Evolutionary conservation across 148 eudicot species (phyloP).

Genomic region (Chenopodium suecicum): DNA sequence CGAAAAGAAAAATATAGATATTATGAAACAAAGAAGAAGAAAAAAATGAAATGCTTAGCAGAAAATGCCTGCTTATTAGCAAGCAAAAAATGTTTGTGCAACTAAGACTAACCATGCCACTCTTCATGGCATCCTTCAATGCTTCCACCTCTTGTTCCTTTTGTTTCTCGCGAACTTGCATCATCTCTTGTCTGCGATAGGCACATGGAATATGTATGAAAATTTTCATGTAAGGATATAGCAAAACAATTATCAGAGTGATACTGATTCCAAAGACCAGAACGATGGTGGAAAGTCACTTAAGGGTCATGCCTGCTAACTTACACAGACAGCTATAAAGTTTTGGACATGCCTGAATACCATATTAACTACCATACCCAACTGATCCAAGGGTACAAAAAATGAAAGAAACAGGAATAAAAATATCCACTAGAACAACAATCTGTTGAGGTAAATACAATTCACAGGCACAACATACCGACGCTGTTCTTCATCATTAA

Average conservation of each 20-base stretch:
- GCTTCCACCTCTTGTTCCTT: constrained; percentile 78
- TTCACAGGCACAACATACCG: constrained; percentile 43
- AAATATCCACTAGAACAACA: not conserved
- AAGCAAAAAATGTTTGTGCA: not conserved
- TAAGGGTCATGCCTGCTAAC: not conserved
- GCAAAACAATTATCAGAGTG: not conserved
- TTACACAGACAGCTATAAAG: not conserved
- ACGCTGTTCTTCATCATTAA: constrained; percentile 92
- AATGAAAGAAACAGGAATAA: not conserved
- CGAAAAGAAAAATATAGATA: not conserved
- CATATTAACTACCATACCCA: not conserved
- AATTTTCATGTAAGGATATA: not conserved
- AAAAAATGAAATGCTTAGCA: not conserved
- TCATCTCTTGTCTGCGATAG: constrained; percentile 63
- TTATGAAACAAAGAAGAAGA: not conserved
- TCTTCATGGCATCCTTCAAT: constrained; percentile 69
- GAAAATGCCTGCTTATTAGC: constrained; percentile 3
- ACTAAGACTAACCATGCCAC: constrained; percentile 67
- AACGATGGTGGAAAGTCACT: not conserved
- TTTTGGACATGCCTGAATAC: not conserved
- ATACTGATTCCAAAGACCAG: not conserved
- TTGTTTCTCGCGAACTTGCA: constrained; percentile 74
- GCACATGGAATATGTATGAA: constrained; percentile 3
- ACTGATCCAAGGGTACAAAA: not conserved
- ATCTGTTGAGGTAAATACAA: not conserved